Base-by-base conservation (phyloP, 306 rosid species). In the Morella rubra region DNA sequence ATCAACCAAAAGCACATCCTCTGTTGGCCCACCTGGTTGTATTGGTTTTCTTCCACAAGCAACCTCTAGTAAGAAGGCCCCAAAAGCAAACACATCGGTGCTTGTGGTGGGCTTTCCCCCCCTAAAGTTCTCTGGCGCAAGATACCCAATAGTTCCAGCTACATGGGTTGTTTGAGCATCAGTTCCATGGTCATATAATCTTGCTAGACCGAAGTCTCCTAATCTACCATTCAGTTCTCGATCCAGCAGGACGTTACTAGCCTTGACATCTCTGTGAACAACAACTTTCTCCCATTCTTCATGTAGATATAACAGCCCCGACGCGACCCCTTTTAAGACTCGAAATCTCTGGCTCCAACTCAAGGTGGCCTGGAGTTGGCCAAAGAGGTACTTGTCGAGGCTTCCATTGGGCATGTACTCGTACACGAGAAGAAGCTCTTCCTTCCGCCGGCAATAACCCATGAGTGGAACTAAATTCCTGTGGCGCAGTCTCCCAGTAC, bases 1-100 rank as follows among this genome's bases (percentile, higher is more conserved):
- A 69, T 93, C 96, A 45, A 90, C 89, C 85, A 93, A 72, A 8
- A 90, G 89, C 74, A 84, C 51, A 19, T 72, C 73, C 7, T 73
- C 61, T 12, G 7, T 0, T 22, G 61, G 5, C 5, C 64, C 55
- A 3, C 55, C 0, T 14, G 66, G 6, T 40, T 73, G 82, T 68
- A 84, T 81, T n/a, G 87, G 87, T 61, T 85, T 61, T 58, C 82
- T 55, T 49, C 87, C 87, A 58, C 80, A 73, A 1, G 80, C 82
- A 5, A 77, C 85, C 52, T 81, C 87, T 6, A 81, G 78, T 75
- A 84, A 32, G 59, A 77, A 81, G 11, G 79, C 82, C 61, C 85
- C 85, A 46, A 77, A 84, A 37, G 87, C 78, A 67, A 53, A 84
- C 27, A 84, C 85, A 6, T 81, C 85, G 15, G 76, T 68, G 20